A percentile compares a stretch with the other conserved stretches of the same genome.
Evolutionary conservation across 2,329 filamentous ascomycete species (phyloP).

Genomic region (Verticillium dahliae): DNA sequence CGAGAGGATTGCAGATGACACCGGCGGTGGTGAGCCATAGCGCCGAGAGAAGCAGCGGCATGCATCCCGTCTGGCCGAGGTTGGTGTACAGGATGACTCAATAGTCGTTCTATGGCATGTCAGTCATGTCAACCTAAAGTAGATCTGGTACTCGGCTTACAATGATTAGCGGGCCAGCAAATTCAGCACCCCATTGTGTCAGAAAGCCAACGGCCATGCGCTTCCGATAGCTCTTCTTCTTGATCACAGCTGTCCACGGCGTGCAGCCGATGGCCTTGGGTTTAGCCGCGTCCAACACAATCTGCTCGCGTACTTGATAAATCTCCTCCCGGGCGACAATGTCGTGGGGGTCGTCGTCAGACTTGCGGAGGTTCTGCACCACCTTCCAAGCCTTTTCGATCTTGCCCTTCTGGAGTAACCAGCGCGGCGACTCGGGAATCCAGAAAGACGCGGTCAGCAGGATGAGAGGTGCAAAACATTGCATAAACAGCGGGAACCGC

Average conservation of each 20-base stretch:
- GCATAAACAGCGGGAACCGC: conserved; percentile 36
- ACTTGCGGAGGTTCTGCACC: conserved; percentile 29
- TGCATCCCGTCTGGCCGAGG: conserved; percentile 28
- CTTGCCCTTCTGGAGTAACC: conserved; percentile 39
- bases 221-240: conserved; percentile 40
- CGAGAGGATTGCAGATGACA: conserved; percentile 40
- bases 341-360: conserved; percentile 29
- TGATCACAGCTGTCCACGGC: conserved; percentile 36
- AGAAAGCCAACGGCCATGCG: conserved; percentile 44
- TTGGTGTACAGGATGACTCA: conserved; percentile 30
- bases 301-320: conserved; percentile 38
- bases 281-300: conserved; percentile 32
- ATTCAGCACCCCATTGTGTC: conserved; percentile 46
- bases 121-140: not conserved
- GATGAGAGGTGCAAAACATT: conserved; percentile 29
- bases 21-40: conserved; percentile 38
- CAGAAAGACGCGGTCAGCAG: conserved; percentile 31
- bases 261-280: conserved; percentile 28
- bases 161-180: conserved; percentile 44
- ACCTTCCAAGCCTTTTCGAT: conserved; percentile 37
- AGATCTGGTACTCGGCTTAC: conserved; percentile 21
- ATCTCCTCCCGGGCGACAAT: conserved; percentile 37
- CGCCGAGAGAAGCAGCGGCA: conserved; percentile 31
- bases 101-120: conserved; percentile 31
- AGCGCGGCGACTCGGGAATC: conserved; percentile 39